These are phyloP conservation scores for Malus orientalis DNA, from an alignment of 306 rosid genomes.

Conservation along the genomic window DNA sequence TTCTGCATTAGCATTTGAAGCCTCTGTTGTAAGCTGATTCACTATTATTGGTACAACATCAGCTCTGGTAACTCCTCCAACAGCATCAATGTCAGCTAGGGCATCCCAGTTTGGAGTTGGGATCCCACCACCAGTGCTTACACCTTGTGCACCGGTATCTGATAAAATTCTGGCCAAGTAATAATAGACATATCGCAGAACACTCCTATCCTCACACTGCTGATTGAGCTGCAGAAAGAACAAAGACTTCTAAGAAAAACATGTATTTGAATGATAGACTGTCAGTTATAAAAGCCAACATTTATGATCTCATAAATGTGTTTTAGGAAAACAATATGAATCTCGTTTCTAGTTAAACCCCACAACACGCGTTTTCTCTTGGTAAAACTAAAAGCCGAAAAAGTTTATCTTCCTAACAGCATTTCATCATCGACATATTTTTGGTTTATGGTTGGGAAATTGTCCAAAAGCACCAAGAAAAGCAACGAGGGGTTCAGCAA, in stretches of 20 bases:
- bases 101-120: constrained; percentile 99
- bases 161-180: constrained; percentile 93
- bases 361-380: background rate
- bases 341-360: background rate
- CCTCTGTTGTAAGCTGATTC: constrained; percentile 68
- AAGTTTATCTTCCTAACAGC: background rate
- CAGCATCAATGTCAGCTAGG: constrained; percentile 92
- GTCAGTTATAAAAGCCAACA: background rate
- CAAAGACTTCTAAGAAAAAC: background rate
- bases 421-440: background rate
- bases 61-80: constrained; percentile 98
- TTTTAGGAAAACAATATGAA: background rate
- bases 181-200: constrained; percentile 84
- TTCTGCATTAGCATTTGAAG: constrained; percentile 58
- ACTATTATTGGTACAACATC: constrained; percentile 95
- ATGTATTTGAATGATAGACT: background rate
- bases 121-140: constrained; percentile 94
- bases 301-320: background rate
- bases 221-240: constrained; percentile 61
- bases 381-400: background rate
- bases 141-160: constrained; percentile 81
- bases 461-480: background rate
- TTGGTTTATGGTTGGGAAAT: background rate
- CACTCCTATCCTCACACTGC: constrained; percentile 92
- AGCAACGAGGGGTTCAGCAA: background rate